Conservation (phyloP, 345 rosid genomes). For the Gossypium arboreum region DNA sequence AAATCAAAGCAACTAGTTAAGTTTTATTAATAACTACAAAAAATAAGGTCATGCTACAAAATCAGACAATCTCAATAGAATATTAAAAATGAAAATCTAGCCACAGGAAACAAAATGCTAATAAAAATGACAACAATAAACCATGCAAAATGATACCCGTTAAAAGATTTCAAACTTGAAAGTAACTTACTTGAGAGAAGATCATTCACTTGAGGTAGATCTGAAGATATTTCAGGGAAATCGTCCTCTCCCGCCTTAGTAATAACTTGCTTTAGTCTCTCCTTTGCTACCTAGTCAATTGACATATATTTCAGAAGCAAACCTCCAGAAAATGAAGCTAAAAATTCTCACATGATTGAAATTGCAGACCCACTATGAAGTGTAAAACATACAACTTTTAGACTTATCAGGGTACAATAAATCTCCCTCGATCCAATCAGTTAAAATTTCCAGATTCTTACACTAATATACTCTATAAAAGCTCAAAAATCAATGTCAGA, state of each 20-base stretch:
- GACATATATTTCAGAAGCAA: conserved; percentile 24
- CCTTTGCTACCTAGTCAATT: conserved; percentile 64
- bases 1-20: conserved; percentile 4
- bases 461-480: neutral
- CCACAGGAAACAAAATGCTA: neutral
- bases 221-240: conserved; percentile 47
- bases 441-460: neutral
- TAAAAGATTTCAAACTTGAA: neutral
- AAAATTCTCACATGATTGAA: neutral
- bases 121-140: conserved; percentile 3
- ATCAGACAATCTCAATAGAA: neutral
- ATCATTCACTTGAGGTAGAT: conserved; percentile 52
- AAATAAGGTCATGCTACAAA: neutral
- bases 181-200: conserved; percentile 59
- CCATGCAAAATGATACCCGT: neutral
- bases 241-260: conserved; percentile 65
- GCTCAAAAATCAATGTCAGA: neutral
- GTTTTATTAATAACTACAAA: neutral
- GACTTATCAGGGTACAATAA: neutral
- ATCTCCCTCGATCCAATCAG: neutral
- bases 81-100: conserved; percentile 6
- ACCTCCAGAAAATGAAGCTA: neutral
- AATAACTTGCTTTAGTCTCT: conserved; percentile 66
- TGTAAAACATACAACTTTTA: neutral
- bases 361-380: neutral